phyloP scores from a whole-genome alignment of 306 rosid genomes.

The Prosopis cineraria region DNA sequence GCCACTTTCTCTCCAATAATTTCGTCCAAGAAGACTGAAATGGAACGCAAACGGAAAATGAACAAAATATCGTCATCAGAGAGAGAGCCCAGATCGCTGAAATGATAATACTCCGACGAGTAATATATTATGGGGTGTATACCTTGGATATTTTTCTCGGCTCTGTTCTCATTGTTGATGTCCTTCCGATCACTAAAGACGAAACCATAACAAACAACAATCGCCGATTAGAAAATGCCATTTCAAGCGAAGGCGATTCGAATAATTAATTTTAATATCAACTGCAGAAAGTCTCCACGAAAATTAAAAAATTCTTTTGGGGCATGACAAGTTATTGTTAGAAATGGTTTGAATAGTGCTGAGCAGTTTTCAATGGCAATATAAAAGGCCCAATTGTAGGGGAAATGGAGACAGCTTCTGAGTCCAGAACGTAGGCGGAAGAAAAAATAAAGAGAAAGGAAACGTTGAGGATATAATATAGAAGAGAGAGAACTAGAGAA shows the following conservation, averaged over 20 bases:
- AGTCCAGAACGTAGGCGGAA: conserved; percentile 12
- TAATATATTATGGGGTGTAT: neutral
- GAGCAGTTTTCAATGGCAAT: conserved; percentile 56
- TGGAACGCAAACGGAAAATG: neutral
- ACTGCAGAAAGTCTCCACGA: conserved; percentile 11
- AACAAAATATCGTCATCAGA: neutral
- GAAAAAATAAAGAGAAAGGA: neutral
- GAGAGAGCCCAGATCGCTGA: neutral
- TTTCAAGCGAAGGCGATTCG: neutral
- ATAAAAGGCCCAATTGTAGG: conserved; percentile 72
- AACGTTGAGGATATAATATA: conserved; percentile 1
- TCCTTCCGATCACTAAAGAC: conserved; percentile 30
- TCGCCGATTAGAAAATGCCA: conserved; percentile 12
- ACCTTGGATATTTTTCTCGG: conserved; percentile 59
- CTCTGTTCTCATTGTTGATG: conserved; percentile 60
- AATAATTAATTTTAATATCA: neutral
- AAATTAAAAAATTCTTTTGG: neutral
- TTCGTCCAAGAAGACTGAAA: conserved; percentile 69
- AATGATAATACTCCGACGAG: neutral
- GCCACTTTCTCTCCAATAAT: conserved; percentile 63
- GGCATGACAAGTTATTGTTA: neutral
- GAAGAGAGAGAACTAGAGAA: conserved; percentile 27
- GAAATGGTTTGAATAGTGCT: conserved; percentile 33
- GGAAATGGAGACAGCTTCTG: conserved; percentile 58
- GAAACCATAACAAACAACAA: conserved; percentile 1